Percentiles rank a stretch among this genome's conserved stretches.
phyloP scores from a whole-genome alignment of 148 eudicot genomes.

The Amaranthus cruentus region DNA sequence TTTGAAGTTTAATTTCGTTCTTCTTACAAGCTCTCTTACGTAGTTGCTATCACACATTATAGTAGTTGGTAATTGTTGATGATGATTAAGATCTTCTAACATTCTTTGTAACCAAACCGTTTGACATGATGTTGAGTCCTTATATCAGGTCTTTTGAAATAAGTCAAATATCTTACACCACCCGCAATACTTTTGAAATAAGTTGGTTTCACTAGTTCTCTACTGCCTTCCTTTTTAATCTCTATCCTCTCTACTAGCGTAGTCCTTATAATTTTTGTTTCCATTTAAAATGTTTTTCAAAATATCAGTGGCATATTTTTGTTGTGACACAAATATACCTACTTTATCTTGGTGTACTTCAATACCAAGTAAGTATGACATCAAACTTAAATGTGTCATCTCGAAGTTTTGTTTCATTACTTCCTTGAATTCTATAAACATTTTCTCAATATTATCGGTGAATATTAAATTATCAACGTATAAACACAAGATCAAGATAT shows the following conservation, averaged over 20 bases:
- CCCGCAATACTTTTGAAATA: too few relatives aligned
- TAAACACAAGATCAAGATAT: not conserved
- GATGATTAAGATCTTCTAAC: too few relatives aligned
- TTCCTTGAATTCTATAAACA: too few relatives aligned
- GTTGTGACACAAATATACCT: not conserved
- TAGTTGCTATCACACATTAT: too few relatives aligned
- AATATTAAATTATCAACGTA: too few relatives aligned
- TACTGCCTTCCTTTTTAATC: not conserved
- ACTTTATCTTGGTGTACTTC: not conserved
- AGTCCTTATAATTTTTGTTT: not conserved
- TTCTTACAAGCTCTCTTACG: too few relatives aligned
- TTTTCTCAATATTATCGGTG: too few relatives aligned
- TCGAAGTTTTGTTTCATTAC: not conserved
- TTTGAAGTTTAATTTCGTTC: too few relatives aligned
- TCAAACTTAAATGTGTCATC: not conserved
- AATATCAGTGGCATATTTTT: constrained; percentile 6
- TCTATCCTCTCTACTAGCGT: not conserved
- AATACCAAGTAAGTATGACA: constrained; percentile 8
- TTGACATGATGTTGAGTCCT: not conserved
- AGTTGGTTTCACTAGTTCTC: not conserved
- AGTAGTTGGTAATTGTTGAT: too few relatives aligned
- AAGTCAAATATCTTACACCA: too few relatives aligned
- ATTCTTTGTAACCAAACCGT: not conserved
- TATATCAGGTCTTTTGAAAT: not conserved
- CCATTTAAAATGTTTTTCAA: not conserved